Percentiles rank a stretch among this genome's conserved stretches.
These are phyloP conservation scores for Ustilago nuda DNA, from an alignment of 1,284 basidiomycete species.

Conservation along the genomic window DNA sequence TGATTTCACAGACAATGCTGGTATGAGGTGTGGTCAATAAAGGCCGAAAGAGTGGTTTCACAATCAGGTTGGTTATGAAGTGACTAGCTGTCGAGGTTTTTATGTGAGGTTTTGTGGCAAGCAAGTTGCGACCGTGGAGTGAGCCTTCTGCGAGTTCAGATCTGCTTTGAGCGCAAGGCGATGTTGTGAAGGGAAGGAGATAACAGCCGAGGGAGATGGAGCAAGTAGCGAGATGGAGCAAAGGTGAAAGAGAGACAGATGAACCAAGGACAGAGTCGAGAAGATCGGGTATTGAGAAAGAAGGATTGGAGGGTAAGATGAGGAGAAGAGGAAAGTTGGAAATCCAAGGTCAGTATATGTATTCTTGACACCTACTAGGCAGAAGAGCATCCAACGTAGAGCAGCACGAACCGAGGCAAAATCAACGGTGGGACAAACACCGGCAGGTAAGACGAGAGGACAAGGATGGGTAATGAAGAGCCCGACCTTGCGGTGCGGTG, in stretches of 20 bases:
- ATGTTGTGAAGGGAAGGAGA: background rate
- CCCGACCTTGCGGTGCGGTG: background rate
- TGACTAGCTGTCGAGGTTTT: background rate
- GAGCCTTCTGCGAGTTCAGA: background rate
- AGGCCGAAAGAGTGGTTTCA: background rate
- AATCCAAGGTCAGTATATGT: constrained; percentile 21
- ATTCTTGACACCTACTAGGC: background rate
- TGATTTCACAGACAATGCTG: background rate
- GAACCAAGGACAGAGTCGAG: too few species aligned
- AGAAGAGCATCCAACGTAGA: background rate
- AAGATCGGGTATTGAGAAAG: too few species aligned
- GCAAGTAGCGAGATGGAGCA: constrained; percentile 2
- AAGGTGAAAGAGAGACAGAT: background rate
- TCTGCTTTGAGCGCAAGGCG: background rate
- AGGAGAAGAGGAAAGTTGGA: background rate
- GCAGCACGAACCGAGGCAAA: background rate
- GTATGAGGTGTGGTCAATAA: background rate
- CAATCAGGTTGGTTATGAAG: background rate
- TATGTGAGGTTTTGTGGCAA: too few species aligned
- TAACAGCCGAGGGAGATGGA: background rate
- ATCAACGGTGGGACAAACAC: background rate
- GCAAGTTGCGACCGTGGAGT: background rate
- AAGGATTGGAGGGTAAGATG: background rate
- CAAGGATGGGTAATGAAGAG: background rate
- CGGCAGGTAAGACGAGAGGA: background rate